Percentiles rank a stretch among this genome's conserved stretches.
phyloP scores from a whole-genome alignment of 2,329 filamentous ascomycete genomes.

The Xylariaceae sp. region DNA sequence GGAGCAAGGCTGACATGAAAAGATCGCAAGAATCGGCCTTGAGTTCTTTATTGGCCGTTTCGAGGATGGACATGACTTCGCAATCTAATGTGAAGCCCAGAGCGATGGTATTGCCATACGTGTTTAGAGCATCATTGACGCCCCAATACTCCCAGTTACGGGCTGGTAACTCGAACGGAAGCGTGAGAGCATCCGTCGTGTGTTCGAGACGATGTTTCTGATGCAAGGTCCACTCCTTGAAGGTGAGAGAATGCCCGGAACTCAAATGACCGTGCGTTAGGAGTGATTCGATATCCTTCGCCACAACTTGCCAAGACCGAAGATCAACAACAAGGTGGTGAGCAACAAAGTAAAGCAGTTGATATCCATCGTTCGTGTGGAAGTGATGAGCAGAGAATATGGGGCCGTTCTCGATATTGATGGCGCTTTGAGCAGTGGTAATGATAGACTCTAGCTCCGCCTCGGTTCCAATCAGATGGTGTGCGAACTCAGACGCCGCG shows the following conservation, averaged over 20 bases:
- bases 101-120: conserved; percentile 41
- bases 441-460: conserved; percentile 40
- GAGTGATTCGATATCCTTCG: conserved; percentile 48
- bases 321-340: conserved; percentile 51
- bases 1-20: conserved; percentile 49
- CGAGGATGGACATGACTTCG: conserved; percentile 40
- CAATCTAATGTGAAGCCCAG: conserved; percentile 41
- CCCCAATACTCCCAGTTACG: conserved; percentile 47
- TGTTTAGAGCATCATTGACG: conserved; percentile 39
- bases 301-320: conserved; percentile 47
- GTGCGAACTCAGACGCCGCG: conserved; percentile 42
- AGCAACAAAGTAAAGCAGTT: conserved; percentile 46
- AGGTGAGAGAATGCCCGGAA: conserved; percentile 44
- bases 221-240: conserved; percentile 47
- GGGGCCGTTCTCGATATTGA: conserved; percentile 48
- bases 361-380: conserved; percentile 40
- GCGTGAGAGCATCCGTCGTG: conserved; percentile 23
- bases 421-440: conserved; percentile 38
- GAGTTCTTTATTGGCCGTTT: conserved; percentile 42
- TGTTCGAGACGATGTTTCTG: conserved; percentile 37
- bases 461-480: conserved; percentile 38
- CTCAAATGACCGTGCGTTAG: conserved; percentile 41
- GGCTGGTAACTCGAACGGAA: conserved; percentile 38
- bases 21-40: conserved; percentile 51
- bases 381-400: conserved; percentile 49